Base-by-base conservation (phyloP, 2,329 filamentous ascomycete genomes). In the Xylogone sp. region DNA sequence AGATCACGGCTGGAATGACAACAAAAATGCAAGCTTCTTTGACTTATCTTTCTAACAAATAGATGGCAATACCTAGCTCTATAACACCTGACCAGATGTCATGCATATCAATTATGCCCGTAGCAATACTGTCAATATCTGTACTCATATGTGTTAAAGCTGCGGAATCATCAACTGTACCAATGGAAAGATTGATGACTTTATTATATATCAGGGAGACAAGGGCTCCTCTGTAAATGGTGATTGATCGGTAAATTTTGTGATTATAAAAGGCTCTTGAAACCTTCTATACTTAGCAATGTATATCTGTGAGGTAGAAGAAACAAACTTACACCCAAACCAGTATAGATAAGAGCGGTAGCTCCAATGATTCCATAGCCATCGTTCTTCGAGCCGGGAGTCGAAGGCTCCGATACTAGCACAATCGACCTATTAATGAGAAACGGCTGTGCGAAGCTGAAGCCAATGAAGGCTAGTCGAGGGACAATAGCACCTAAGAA, bases 171-270 rank as follows among this genome's bases (percentile, higher is more conserved):
- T 68, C 65, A 19, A 64, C 58, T 3, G 59, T 56, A 0, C 57
- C 50, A 0, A 62, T 55, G 6, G 62, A 60, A 16, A 73, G 52
- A 1, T 62, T 56, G 1, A 71, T 52, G 0, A 73, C 74, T 58
- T 76, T 76, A 21, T 70, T 69, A 57, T 76, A 82, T 2, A 82
- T 71, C 56, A 78, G 65, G 0, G 74, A 72, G 21, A 74, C 65
- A 3, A 77, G 59, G 0, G 63, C 66, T 6, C 69, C 69, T 42
- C 74, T 64, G 6, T 71, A 59, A 68, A 75, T 72, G 13, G 69
- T 71, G 19, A 73, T 69, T 9, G 62, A 61, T 2, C 72, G 70
- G 50, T 75, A 72, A 0, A 68, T 67, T 13, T 67, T 56, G 57
- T 75, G 71, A 43, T 70, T 65, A 46, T 19, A 27, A 16, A 44